Conservation (phyloP, 768 basidiomycete genomes). For the Udeniomyces megalosporus region DNA sequence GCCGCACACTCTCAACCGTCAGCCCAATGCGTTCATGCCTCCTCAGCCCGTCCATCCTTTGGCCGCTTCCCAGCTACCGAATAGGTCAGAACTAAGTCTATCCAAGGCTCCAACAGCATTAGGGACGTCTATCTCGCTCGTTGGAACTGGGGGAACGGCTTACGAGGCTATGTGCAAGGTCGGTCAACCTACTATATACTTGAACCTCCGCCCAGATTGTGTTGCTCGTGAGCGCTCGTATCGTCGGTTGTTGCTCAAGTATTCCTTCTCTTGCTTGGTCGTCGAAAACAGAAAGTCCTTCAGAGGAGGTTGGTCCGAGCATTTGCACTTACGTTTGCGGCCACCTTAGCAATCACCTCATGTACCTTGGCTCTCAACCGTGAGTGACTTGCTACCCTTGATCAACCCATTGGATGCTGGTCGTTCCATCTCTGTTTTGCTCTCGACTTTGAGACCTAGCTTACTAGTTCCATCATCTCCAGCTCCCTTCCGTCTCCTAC, state of each 20-base stretch:
- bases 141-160: background rate
- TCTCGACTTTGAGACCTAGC: too few species aligned
- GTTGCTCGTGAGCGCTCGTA: too few species aligned
- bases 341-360: background rate
- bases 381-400: background rate
- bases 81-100: background rate
- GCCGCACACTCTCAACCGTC: background rate
- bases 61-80: too few species aligned
- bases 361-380: background rate
- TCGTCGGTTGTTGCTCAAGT: too few species aligned
- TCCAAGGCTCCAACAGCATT: too few species aligned
- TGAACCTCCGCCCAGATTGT: background rate
- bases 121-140: too few species aligned
- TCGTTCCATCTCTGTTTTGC: background rate
- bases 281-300: slow-evolving; percentile 2
- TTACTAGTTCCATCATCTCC: too few species aligned
- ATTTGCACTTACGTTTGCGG: background rate
- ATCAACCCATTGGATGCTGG: background rate
- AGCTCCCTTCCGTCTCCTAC: background rate
- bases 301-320: slow-evolving; percentile 1
- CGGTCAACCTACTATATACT: background rate
- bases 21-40: background rate
- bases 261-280: too few species aligned
- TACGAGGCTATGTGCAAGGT: slow-evolving; percentile 13
- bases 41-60: too few species aligned